Percentiles rank a stretch among this genome's conserved stretches.
Evolutionary conservation across 768 basidiomycete species (phyloP).

Genomic region (Lactarius sp.): DNA sequence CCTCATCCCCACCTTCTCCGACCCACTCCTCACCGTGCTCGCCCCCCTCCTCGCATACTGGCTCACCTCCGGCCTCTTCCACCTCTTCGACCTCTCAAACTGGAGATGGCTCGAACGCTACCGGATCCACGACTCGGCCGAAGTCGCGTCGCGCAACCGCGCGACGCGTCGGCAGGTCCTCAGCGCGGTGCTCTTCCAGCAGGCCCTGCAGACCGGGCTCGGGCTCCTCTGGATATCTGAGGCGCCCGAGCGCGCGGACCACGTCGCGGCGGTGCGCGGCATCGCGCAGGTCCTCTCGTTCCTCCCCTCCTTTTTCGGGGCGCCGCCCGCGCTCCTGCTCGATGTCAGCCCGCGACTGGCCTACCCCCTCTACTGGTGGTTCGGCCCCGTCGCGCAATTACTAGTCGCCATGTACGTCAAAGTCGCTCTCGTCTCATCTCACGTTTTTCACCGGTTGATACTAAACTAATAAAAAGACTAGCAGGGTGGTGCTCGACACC

Average conservation of each 20-base stretch:
- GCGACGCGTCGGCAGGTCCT: constrained; percentile 68
- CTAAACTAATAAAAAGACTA: neutral
- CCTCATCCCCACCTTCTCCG: constrained; percentile 56
- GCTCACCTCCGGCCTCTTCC: constrained; percentile 73
- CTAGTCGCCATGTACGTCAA: constrained; percentile 76
- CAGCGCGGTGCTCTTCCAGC: constrained; percentile 80
- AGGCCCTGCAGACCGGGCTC: constrained; percentile 73
- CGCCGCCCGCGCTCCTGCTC: constrained; percentile 37
- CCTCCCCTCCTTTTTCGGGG: constrained; percentile 17
- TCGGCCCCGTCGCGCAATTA: constrained; percentile 67
- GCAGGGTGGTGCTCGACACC: constrained; percentile 89
- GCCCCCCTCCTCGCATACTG: constrained; percentile 84
- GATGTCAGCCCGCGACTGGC: constrained; percentile 40
- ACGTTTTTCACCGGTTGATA: too few relatives aligned
- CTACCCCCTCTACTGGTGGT: constrained; percentile 90
- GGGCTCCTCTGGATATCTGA: constrained; percentile 65
- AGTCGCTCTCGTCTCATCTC: neutral
- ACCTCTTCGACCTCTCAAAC: constrained; percentile 68
- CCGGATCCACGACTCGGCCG: constrained; percentile 82
- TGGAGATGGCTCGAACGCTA: constrained; percentile 78
- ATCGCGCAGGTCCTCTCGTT: neutral
- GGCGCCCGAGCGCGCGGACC: constrained; percentile 21
- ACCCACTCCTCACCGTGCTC: constrained; percentile 64
- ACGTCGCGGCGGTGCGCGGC: constrained; percentile 30
- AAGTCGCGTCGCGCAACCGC: constrained; percentile 69